Evolutionary conservation across 768 basidiomycete genomes (phyloP).

Genomic region (Coprinopsis marcescibilis): DNA sequence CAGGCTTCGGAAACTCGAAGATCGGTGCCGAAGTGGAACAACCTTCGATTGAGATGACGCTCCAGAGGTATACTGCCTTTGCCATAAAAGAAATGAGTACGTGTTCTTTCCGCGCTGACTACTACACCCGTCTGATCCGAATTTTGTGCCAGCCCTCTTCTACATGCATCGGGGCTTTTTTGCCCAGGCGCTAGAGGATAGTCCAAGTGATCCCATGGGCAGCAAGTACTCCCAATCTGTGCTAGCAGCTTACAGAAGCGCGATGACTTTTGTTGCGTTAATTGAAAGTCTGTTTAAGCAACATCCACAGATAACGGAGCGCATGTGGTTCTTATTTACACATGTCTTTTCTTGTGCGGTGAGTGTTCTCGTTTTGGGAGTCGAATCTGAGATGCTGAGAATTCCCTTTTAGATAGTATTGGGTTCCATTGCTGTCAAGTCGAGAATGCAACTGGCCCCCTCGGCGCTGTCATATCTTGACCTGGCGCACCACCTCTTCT

Average conservation of each 20-base stretch:
- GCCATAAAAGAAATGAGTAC: conserved; percentile 66
- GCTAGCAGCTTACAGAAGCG: conserved; percentile 63
- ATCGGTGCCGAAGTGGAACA: conserved; percentile 34
- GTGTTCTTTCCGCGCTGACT: conserved; percentile 16
- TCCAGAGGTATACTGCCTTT: conserved; percentile 63
- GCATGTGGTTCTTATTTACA: conserved; percentile 70
- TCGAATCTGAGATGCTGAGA: conserved; percentile 3
- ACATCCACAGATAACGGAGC: conserved; percentile 58
- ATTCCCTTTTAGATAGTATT: conserved; percentile 49
- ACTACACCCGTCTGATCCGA: background rate
- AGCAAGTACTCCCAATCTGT: conserved; percentile 67
- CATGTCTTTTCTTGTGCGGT: conserved; percentile 72
- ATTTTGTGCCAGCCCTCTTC: conserved; percentile 43
- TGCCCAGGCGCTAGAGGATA: conserved; percentile 61
- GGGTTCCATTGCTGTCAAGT: conserved; percentile 62
- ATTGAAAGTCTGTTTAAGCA: conserved; percentile 61
- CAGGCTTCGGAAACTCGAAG: conserved; percentile 54
- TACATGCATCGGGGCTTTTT: conserved; percentile 77
- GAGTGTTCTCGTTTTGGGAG: conserved; percentile 18
- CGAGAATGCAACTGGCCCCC: conserved; percentile 56
- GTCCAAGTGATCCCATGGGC: conserved; percentile 57
- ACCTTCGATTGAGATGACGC: conserved; percentile 50
- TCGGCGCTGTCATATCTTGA: conserved; percentile 68
- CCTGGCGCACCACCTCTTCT: conserved; percentile 52
- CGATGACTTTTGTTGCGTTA: conserved; percentile 62